These are phyloP conservation scores for Metschnikowia matae DNA, from an alignment of 805 yeast genomes.

Conservation along the genomic window DNA sequence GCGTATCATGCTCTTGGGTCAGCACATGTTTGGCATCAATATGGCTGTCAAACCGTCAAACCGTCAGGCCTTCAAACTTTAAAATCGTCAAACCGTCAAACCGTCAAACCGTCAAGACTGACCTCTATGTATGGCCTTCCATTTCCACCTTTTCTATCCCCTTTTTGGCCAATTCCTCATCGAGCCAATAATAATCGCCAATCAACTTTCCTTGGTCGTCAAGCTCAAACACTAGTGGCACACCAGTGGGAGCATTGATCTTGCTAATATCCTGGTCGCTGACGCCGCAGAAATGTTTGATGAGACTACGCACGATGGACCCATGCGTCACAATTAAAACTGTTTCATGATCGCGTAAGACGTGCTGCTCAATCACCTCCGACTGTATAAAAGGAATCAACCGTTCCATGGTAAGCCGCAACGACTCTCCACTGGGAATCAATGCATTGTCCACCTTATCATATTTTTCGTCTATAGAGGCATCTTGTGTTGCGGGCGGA, in stretches of 20 bases:
- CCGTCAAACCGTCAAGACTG: no score
- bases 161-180: conserved; percentile 35
- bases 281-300: conserved; percentile 33
- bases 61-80: no score
- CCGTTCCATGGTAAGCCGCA: conserved; percentile 37
- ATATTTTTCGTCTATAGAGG: conserved; percentile 36
- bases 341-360: conserved; percentile 23
- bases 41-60: no score
- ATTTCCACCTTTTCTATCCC: conserved; percentile 29
- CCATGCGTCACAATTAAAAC: conserved; percentile 43
- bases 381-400: conserved; percentile 34
- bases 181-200: conserved; percentile 35
- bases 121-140: conserved; percentile 14
- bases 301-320: conserved; percentile 38
- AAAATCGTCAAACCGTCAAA: no score
- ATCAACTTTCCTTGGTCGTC: conserved; percentile 26
- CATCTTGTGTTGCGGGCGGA: conserved; percentile 29
- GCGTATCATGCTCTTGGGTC: not conserved
- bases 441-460: conserved; percentile 19
- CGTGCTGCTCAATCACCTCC: conserved; percentile 25
- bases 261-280: conserved; percentile 36
- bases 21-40: not conserved
- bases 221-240: conserved; percentile 41
- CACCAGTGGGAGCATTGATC: conserved; percentile 43
- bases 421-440: conserved; percentile 38